These are phyloP conservation scores for Stemphylium vesicarium DNA, from an alignment of 2,329 filamentous ascomycete species.

Conservation along the genomic window DNA sequence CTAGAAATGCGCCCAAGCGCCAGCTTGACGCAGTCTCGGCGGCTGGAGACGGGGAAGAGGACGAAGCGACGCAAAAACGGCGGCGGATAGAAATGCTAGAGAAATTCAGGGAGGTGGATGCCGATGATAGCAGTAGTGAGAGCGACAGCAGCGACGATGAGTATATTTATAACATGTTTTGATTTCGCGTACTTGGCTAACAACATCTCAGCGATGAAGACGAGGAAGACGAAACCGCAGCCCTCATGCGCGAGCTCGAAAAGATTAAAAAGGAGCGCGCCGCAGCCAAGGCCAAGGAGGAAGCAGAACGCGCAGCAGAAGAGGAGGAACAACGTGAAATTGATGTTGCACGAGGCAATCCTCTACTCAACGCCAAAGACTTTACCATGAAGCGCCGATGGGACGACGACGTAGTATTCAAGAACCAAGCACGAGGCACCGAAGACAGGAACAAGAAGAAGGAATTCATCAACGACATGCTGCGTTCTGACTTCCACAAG, in stretches of 20 bases:
- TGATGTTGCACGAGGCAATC: slow-evolving; percentile 91
- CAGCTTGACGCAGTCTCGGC: slow-evolving; percentile 62
- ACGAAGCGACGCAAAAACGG: slow-evolving; percentile 79
- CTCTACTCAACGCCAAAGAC: slow-evolving; percentile 83
- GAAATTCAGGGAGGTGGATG: slow-evolving; percentile 87
- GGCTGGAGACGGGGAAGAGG: slow-evolving; percentile 59
- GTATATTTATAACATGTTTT: slow-evolving; percentile 37
- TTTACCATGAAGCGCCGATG: slow-evolving; percentile 92
- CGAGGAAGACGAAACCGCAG: slow-evolving; percentile 81
- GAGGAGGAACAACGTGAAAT: slow-evolving; percentile 85
- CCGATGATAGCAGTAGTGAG: slow-evolving; percentile 67
- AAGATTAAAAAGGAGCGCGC: slow-evolving; percentile 89
- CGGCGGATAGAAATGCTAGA: slow-evolving; percentile 76
- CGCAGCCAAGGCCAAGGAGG: slow-evolving; percentile 81
- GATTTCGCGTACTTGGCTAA: slow-evolving; percentile 18
- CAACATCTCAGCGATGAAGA: slow-evolving; percentile 50
- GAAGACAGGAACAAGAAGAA: slow-evolving; percentile 91
- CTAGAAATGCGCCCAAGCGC: slow-evolving; percentile 65
- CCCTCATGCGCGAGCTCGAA: slow-evolving; percentile 89
- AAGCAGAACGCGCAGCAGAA: slow-evolving; percentile 77
- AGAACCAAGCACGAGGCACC: slow-evolving; percentile 94
- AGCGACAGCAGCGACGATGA: slow-evolving; percentile 65
- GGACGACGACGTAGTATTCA: slow-evolving; percentile 99
- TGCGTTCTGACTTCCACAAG: slow-evolving; percentile 96
- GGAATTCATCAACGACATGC: slow-evolving; percentile 95